Conservation (phyloP, 2,329 filamentous ascomycete genomes). For the Apiospora pterosperma region DNA sequence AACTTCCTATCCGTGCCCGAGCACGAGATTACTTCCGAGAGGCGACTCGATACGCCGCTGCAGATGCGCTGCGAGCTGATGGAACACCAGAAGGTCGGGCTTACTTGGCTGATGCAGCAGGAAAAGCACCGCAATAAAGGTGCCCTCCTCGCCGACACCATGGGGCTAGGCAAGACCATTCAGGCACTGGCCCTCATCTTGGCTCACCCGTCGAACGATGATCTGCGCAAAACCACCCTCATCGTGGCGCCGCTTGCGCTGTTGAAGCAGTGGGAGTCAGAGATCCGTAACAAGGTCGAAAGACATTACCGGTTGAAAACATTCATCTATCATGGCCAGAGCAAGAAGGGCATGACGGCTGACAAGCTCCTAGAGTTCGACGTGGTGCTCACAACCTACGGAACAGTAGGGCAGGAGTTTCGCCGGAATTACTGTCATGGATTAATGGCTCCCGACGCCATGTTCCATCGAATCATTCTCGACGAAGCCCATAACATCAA, state of each 20-base stretch:
- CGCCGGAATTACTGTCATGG: conserved; percentile 54
- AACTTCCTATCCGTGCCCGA: conserved; percentile 16
- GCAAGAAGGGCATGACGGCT: conserved; percentile 17
- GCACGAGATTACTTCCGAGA: conserved; percentile 13
- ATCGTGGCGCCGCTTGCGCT: conserved; percentile 14
- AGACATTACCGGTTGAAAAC: conserved; percentile 21
- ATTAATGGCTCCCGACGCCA: conserved; percentile 52
- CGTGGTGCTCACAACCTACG: conserved; percentile 77
- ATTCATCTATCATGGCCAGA: conserved; percentile 20
- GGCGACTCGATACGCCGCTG: conserved; percentile 16
- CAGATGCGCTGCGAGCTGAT: conserved; percentile 19
- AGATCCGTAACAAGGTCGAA: conserved; percentile 23
- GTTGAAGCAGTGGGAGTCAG: conserved; percentile 8
- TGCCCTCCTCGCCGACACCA: conserved; percentile 26
- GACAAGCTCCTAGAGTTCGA: conserved; percentile 60
- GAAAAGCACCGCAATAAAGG: conserved; percentile 22
- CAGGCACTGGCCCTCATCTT: conserved; percentile 26
- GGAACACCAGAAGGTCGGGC: conserved; percentile 23
- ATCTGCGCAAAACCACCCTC: conserved; percentile 22
- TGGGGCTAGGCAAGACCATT: conserved; percentile 29
- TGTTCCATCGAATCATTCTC: conserved; percentile 72
- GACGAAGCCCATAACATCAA: conserved; percentile 85
- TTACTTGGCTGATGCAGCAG: conserved; percentile 26
- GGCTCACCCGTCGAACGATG: conserved; percentile 19
- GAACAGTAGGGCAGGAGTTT: conserved; percentile 64